These are phyloP conservation scores for Pythium biforme DNA, from an alignment of 352 stramenopile species.

Conservation along the genomic window DNA sequence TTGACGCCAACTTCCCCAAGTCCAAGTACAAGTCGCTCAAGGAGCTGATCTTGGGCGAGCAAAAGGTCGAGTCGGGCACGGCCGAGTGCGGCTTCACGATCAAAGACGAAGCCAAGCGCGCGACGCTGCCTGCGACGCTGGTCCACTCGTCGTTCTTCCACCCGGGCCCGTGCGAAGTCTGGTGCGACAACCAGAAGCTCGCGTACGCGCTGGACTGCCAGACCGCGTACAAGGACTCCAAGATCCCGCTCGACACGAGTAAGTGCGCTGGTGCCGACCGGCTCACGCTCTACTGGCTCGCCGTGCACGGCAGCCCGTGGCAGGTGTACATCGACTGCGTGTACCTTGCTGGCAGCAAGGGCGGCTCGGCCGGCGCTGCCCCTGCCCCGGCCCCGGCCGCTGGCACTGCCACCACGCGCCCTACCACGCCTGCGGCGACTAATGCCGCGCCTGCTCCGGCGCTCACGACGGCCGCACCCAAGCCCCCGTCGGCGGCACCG, in stretches of 20 bases:
- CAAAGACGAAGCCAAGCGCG: conserved; percentile 36
- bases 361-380: conserved; percentile 8
- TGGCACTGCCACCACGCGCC: neutral
- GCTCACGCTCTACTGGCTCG: conserved; percentile 57
- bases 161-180: conserved; percentile 55
- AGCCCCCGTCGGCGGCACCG: conserved; percentile 5
- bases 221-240: conserved; percentile 31
- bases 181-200: conserved; percentile 53
- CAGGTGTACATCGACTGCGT: conserved; percentile 68
- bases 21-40: conserved; percentile 38
- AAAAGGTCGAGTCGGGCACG: conserved; percentile 35
- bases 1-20: conserved; percentile 34
- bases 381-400: conserved; percentile 3
- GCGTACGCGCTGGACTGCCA: conserved; percentile 48
- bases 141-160: conserved; percentile 52
- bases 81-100: conserved; percentile 38
- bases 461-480: neutral
- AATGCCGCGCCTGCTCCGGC: neutral
- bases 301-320: conserved; percentile 45
- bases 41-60: conserved; percentile 43
- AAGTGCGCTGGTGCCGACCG: conserved; percentile 43
- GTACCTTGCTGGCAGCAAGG: conserved; percentile 27
- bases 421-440: neutral
- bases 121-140: conserved; percentile 34
- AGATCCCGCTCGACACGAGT: conserved; percentile 41